Percentiles rank a stretch among this genome's conserved stretches.
Evolutionary conservation across 345 rosid species (phyloP).

Genomic region (Eutrema yunnanense): DNA sequence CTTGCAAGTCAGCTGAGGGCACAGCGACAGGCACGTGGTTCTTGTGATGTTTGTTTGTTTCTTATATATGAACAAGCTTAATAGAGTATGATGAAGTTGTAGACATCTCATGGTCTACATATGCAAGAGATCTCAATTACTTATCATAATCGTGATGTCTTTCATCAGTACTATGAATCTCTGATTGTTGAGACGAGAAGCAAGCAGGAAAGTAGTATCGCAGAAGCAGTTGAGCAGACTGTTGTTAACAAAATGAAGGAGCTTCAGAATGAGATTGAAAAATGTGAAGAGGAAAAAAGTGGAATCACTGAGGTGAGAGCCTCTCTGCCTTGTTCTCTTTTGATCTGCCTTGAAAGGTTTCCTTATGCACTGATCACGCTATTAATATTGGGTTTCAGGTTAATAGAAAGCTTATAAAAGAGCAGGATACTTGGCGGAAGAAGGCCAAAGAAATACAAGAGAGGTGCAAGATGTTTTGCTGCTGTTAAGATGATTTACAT

Average conservation of each 20-base stretch:
- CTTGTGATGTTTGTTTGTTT: not conserved
- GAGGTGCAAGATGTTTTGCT: constrained; percentile 40
- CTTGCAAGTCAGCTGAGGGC: constrained; percentile 72
- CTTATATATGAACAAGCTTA: constrained; percentile 6
- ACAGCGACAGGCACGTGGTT: constrained; percentile 71
- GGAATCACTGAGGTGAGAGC: constrained; percentile 56
- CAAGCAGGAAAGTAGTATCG: constrained; percentile 48
- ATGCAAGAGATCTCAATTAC: constrained; percentile 1
- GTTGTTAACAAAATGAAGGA: constrained; percentile 52
- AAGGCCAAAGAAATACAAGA: constrained; percentile 72
- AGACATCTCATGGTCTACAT: not conserved
- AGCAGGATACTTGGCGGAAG: constrained; percentile 58
- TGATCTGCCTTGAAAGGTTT: not conserved
- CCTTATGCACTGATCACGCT: not conserved
- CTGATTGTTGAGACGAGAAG: constrained; percentile 67
- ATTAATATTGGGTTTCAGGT: constrained; percentile 30
- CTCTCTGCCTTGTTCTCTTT: not conserved
- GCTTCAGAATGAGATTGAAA: constrained; percentile 58
- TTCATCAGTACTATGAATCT: constrained; percentile 78
- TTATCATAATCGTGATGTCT: not conserved
- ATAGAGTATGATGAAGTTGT: not conserved
- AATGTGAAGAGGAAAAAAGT: constrained; percentile 54
- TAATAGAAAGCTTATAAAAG: constrained; percentile 63
- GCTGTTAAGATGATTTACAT: not conserved
- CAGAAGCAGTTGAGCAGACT: constrained; percentile 64